These are phyloP conservation scores for Acephala macrosclerotiorum DNA, from an alignment of 2,329 filamentous ascomycete species.

Conservation along the genomic window DNA sequence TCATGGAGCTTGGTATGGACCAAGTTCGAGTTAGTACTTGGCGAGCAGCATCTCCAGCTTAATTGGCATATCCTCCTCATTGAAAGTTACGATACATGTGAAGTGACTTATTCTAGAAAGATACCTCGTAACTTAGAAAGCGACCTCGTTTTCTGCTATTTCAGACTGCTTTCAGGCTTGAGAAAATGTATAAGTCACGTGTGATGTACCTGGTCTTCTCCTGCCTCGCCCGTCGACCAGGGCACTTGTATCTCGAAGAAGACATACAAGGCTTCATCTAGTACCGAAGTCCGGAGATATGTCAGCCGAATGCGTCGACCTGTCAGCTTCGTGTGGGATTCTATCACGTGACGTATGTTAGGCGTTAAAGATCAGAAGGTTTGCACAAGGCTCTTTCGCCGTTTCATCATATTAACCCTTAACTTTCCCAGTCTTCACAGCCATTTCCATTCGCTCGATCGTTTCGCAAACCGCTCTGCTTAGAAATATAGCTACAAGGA, in stretches of 20 bases:
- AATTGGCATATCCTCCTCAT: too few relatives aligned
- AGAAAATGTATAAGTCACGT: background rate
- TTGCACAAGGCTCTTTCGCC: background rate
- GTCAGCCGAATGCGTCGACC: background rate
- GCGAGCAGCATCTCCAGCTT: too few relatives aligned
- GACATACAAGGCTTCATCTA: background rate
- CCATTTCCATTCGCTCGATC: conserved; percentile 2
- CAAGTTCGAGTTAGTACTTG: too few relatives aligned
- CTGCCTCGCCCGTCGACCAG: background rate
- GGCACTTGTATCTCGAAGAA: conserved; percentile 2
- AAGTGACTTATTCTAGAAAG: too few relatives aligned
- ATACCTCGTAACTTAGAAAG: too few relatives aligned
- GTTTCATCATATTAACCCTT: conserved; percentile 5
- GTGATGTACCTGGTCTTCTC: background rate
- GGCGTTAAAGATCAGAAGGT: background rate
- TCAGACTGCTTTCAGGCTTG: background rate
- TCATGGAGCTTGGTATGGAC: too few relatives aligned
- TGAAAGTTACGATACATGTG: too few relatives aligned
- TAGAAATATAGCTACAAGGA: background rate
- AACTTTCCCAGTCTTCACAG: background rate
- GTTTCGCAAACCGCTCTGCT: background rate
- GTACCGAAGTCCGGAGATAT: background rate
- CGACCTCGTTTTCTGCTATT: background rate
- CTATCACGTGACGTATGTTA: background rate
- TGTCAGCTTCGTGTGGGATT: background rate